Conservation (phyloP, 2,329 filamentous ascomycete genomes). For the Penicillium nordicum region DNA sequence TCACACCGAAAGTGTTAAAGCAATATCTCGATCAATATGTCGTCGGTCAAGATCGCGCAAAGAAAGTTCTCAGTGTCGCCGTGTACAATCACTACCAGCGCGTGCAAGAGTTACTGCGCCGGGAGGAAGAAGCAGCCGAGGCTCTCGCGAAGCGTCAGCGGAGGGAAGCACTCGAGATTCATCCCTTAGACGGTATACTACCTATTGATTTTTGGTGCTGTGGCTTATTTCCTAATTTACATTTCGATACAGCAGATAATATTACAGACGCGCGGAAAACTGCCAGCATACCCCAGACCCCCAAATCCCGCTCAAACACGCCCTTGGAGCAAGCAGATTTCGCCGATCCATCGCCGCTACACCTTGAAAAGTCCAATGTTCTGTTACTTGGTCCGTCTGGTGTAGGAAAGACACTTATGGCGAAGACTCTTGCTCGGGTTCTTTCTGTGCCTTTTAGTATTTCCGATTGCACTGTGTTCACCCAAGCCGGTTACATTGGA, state of each 20-base stretch:
- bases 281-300: conserved; percentile 37
- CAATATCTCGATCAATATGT: conserved; percentile 92
- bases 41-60: conserved; percentile 86
- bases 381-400: conserved; percentile 87
- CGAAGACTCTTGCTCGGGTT: conserved; percentile 80
- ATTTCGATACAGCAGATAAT: conserved; percentile 48
- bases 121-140: conserved; percentile 76
- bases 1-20: conserved; percentile 69
- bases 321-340: conserved; percentile 40
- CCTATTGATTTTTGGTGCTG: background rate
- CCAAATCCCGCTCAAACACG: conserved; percentile 21
- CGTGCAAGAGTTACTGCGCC: conserved; percentile 69
- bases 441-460: conserved; percentile 96
- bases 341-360: conserved; percentile 59
- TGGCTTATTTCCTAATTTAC: background rate
- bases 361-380: conserved; percentile 94
- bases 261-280: conserved; percentile 60
- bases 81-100: conserved; percentile 97
- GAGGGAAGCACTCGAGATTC: conserved; percentile 64
- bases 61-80: conserved; percentile 88
- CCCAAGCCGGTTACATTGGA: conserved; percentile 94
- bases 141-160: conserved; percentile 67
- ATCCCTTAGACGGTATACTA: conserved; percentile 71
- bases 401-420: conserved; percentile 93
- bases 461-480: conserved; percentile 93